These are phyloP conservation scores for Tylopilus plumbeoviolaceoides DNA, from an alignment of 768 basidiomycete genomes.

Conservation along the genomic window DNA sequence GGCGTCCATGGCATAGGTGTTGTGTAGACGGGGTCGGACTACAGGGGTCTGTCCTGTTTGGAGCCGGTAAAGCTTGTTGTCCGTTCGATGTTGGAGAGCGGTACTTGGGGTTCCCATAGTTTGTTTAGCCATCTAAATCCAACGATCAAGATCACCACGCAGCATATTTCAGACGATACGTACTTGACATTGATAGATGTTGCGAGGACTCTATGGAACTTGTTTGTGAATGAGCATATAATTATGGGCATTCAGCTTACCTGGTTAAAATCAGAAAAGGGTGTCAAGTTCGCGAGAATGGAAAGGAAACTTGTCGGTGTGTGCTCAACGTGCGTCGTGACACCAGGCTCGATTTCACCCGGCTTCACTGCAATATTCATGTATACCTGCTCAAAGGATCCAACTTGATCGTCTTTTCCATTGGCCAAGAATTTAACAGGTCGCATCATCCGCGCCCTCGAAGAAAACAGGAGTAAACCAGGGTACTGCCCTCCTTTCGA, in stretches of 20 bases:
- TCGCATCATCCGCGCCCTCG: slow-evolving; percentile 92
- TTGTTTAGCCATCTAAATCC: slow-evolving; percentile 98
- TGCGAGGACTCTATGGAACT: slow-evolving; percentile 66
- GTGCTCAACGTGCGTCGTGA: slow-evolving; percentile 91
- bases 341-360: slow-evolving; percentile 71
- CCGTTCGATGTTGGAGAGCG: slow-evolving; percentile 85
- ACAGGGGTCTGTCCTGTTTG: slow-evolving; percentile 94
- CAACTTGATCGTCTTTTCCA: slow-evolving; percentile 83
- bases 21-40: slow-evolving; percentile 87
- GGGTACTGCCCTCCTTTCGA: slow-evolving; percentile 96
- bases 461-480: slow-evolving; percentile 88
- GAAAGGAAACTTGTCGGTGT: slow-evolving; percentile 94
- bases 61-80: slow-evolving; percentile 96
- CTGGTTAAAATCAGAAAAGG: slow-evolving; percentile 99
- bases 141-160: slow-evolving; percentile 4
- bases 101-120: slow-evolving; percentile 99
- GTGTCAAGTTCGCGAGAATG: slow-evolving; percentile 95
- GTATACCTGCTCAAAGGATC: slow-evolving; percentile 98
- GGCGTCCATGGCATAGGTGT: slow-evolving; percentile 95
- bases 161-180: slow-evolving; percentile 4
- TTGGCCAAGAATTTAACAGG: slow-evolving; percentile 91
- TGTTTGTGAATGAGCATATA: neutral
- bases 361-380: slow-evolving; percentile 95
- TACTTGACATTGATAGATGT: slow-evolving; percentile 93
- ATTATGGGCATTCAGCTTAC: slow-evolving; percentile 37